A percentile compares a stretch with the other conserved stretches of the same genome.
Evolutionary conservation across 805 yeast genomes (phyloP).

Genomic region (Lipomyces starkeyi): DNA sequence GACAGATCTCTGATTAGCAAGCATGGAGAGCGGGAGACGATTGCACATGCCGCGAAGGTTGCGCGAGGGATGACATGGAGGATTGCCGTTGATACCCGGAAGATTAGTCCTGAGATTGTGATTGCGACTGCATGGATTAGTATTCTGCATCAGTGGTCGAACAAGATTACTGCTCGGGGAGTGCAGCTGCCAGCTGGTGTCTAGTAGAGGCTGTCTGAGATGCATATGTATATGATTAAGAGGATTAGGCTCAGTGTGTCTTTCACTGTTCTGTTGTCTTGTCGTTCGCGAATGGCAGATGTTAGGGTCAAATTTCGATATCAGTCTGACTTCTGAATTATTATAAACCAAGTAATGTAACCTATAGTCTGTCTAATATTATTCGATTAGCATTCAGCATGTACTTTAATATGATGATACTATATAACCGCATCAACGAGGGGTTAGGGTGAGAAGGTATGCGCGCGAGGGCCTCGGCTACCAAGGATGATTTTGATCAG

Average conservation of each 20-base stretch:
- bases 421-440: not conserved
- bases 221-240: not conserved
- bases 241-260: slow-evolving; percentile 2
- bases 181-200: slow-evolving; percentile 25
- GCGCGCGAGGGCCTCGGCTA: too few species aligned
- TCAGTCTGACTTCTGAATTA: slow-evolving; percentile 1
- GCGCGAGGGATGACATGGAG: slow-evolving; percentile 34
- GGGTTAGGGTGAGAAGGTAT: too few species aligned
- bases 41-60: slow-evolving; percentile 31
- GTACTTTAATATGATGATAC: not conserved
- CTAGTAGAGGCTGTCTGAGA: not conserved
- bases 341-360: not conserved
- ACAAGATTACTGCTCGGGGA: slow-evolving; percentile 16
- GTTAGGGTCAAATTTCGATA: slow-evolving; percentile 1
- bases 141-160: slow-evolving; percentile 30
- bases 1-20: not conserved
- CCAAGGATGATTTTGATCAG: not conserved
- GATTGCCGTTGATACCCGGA: slow-evolving; percentile 28
- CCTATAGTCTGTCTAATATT: slow-evolving; percentile 1
- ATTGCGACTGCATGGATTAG: slow-evolving; percentile 38
- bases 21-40: slow-evolving; percentile 17
- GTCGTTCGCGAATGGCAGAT: slow-evolving; percentile 2
- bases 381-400: not conserved
- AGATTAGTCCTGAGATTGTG: slow-evolving; percentile 33
- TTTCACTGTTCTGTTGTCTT: slow-evolving; percentile 8